These are phyloP conservation scores for Amniculicola lignicola DNA, from an alignment of 495 filamentous ascomycete species.

Conservation along the genomic window DNA sequence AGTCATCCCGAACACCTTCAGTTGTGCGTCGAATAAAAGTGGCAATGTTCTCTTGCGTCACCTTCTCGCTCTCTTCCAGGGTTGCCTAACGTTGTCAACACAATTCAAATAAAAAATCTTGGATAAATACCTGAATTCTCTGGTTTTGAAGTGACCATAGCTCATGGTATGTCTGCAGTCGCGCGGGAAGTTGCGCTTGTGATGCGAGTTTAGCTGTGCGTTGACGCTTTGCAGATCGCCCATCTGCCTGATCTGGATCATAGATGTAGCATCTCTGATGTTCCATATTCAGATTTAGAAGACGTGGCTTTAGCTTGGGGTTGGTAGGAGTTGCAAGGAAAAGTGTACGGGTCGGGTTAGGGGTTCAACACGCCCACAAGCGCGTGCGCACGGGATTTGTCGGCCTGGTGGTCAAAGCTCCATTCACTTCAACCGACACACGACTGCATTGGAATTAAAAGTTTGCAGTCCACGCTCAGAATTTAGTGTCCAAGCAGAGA, in stretches of 20 bases:
- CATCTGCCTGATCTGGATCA: conserved; percentile 16
- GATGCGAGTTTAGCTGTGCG: conserved; percentile 21
- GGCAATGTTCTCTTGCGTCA: conserved; percentile 60
- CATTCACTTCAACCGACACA: no score
- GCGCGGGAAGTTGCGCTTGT: conserved; percentile 41
- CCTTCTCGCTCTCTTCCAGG: conserved; percentile 60
- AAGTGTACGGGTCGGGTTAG: no score
- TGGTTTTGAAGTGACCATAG: conserved; percentile 66
- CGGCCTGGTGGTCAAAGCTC: no score
- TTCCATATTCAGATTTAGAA: no score
- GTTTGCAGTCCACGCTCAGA: no score
- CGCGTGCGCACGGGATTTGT: no score
- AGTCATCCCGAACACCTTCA: conserved; percentile 40
- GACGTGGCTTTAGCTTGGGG: no score
- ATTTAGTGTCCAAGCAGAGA: no score
- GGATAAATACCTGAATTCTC: conserved; percentile 60
- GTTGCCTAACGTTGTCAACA: conserved; percentile 48
- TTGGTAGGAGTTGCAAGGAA: no score
- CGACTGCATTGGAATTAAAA: no score
- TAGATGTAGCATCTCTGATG: conserved; percentile 42
- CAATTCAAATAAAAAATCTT: not conserved
- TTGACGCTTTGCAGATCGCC: conserved; percentile 36
- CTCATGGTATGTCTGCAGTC: conserved; percentile 61
- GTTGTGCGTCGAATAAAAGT: conserved; percentile 53
- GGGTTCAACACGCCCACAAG: no score